Conservation (phyloP, 2,329 filamentous ascomycete genomes). For the Nothopassalora personata region DNA sequence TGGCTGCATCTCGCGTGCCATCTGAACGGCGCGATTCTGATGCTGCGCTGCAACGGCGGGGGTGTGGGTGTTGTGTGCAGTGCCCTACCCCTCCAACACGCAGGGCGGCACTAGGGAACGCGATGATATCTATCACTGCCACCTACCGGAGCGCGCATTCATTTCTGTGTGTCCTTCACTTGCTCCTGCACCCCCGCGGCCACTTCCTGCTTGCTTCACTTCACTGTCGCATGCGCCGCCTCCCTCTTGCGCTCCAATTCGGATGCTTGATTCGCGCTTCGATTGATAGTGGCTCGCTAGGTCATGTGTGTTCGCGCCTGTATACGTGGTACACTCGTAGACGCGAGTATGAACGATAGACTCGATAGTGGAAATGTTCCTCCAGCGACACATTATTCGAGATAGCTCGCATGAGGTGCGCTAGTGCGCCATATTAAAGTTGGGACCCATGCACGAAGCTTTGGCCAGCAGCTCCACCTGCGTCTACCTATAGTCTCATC, state of each 20-base stretch:
- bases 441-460: too few species aligned
- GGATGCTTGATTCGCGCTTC: neutral
- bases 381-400: neutral
- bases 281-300: neutral
- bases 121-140: neutral
- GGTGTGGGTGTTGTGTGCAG: neutral
- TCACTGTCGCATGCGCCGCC: conserved; percentile 1
- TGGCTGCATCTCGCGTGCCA: conserved; percentile 1
- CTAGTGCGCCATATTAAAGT: too few species aligned
- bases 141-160: conserved; percentile 7
- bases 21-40: neutral
- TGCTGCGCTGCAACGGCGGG: neutral
- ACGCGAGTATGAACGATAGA: neutral
- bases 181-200: neutral
- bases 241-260: neutral
- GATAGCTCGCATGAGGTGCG: too few species aligned
- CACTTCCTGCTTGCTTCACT: conserved; percentile 1
- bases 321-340: neutral
- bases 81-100: neutral
- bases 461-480: too few species aligned
- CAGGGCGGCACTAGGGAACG: neutral
- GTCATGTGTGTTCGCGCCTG: neutral
- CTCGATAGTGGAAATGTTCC: neutral
- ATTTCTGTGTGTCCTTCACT: conserved; percentile 1
- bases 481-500: too few species aligned